Percentiles rank a stretch among this genome's conserved stretches.
These are phyloP conservation scores for Vaccinium corymbosum DNA, from an alignment of 148 eudicot genomes.

Conservation along the genomic window DNA sequence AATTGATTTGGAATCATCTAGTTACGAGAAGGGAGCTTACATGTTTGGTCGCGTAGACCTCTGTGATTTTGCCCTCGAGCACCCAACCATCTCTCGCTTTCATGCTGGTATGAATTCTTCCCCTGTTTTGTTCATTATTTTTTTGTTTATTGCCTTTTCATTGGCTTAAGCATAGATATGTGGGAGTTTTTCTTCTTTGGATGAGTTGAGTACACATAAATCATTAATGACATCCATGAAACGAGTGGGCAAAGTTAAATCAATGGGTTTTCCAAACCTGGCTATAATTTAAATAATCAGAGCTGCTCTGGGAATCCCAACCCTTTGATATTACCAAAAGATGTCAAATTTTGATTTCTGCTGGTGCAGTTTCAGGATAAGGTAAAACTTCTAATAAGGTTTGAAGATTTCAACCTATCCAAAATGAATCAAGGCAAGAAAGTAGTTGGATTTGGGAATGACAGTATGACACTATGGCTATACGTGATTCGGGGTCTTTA, in stretches of 20 bases:
- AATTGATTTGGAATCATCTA: constrained; percentile 23
- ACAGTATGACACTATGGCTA: not conserved
- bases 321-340: not conserved
- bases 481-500: not conserved
- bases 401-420: not conserved
- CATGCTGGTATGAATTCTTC: constrained; percentile 64
- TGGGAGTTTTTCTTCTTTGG: not conserved
- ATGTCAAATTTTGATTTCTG: not conserved
- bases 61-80: constrained; percentile 91
- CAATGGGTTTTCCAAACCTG: not conserved
- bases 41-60: constrained; percentile 95
- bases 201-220: not conserved
- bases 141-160: not conserved
- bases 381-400: not conserved
- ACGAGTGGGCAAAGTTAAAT: not conserved
- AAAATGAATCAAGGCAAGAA: not conserved
- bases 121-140: not conserved
- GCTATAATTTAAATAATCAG: not conserved
- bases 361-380: not conserved
- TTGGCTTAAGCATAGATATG: not conserved
- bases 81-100: constrained; percentile 89
- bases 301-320: not conserved
- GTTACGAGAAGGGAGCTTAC: constrained; percentile 89
- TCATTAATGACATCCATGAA: not conserved
- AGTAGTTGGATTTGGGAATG: not conserved